Evolutionary conservation across 805 yeast genomes (phyloP), one percentile per base, ranked within the genome.

Genomic region (Myxozyma neglecta): DNA sequence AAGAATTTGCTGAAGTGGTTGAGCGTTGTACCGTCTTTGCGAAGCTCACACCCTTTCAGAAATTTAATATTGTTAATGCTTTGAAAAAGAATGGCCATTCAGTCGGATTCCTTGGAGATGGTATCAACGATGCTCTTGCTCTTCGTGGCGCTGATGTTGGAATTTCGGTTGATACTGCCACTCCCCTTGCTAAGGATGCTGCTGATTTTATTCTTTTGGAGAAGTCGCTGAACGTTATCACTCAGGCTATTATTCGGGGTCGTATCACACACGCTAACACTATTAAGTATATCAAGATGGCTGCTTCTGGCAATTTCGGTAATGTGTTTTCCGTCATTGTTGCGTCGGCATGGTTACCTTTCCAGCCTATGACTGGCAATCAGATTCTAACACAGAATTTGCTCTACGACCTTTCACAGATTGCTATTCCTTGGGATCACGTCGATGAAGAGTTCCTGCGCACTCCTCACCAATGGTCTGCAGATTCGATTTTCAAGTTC

Each of bases 1-100:
- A 90, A 70, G 96, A 89, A 74, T 80, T 90, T 72, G 96, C 89
- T 70, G 96, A 87, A 62, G 87, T 89, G 29, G 67, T 63, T 13
- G 68, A 65, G 65, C 60, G 67, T 9, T 62, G 66, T 55, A 55
- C 67, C 9, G 67, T 64, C 11, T 64, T 64, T 47, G 67, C 67
- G 13, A 64, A 64, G 59, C 67, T 64, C 20, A 83, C 86, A 1
- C 84, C 84, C 3, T 77, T 75, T 64, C 82, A 83, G 44, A 81
- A 81, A 68, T 81, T 80, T 24, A 69, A 80, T 52, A 77, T 81
- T 75, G 81, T 81, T 57, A 82, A 80, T 53, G 81, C 78, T 8
- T 61, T 73, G 51, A 75, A 73, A 59, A 69, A 66, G 55, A 65
- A 67, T 39, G 79, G 81, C 32, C 81, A 80, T 60, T 76, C 79